Conservation (phyloP, 2,329 filamentous ascomycete genomes). For the Nectriaceae sp. region DNA sequence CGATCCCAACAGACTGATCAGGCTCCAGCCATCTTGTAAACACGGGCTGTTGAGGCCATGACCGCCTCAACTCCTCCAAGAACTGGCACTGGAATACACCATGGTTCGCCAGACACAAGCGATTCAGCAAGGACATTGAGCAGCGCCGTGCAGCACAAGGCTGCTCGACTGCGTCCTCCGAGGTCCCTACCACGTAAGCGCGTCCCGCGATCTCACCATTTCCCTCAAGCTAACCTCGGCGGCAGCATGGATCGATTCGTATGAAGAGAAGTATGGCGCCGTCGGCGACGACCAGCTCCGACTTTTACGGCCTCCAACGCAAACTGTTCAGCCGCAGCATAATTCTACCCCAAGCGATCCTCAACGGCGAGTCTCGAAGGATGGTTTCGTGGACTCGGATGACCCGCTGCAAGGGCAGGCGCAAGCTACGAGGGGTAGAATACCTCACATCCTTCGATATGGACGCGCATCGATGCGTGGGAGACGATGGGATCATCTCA, state of each 20-base stretch:
- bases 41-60: conserved; percentile 22
- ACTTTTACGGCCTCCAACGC: conserved; percentile 42
- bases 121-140: conserved; percentile 23
- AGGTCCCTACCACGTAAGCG: conserved; percentile 30
- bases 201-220: conserved; percentile 1
- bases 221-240: conserved; percentile 10
- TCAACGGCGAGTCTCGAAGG: conserved; percentile 46
- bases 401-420: conserved; percentile 40
- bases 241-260: conserved; percentile 53
- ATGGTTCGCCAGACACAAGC: conserved; percentile 22
- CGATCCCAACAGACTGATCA: conserved; percentile 17
- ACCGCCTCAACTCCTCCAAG: conserved; percentile 28
- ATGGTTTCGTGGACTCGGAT: conserved; percentile 48
- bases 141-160: conserved; percentile 18
- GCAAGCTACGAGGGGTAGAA: conserved; percentile 35
- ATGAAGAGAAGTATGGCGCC: conserved; percentile 43
- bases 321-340: conserved; percentile 42
- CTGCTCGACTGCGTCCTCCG: conserved; percentile 24
- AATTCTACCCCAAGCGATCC: conserved; percentile 43
- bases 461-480: conserved; percentile 49
- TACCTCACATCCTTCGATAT: conserved; percentile 50
- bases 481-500: conserved; percentile 61
- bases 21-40: conserved; percentile 11
- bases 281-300: conserved; percentile 41
- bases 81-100: conserved; percentile 23